Base-by-base conservation (phyloP, 176 grass and related monocot species). In the Dendrocalamus sinicus region DNA sequence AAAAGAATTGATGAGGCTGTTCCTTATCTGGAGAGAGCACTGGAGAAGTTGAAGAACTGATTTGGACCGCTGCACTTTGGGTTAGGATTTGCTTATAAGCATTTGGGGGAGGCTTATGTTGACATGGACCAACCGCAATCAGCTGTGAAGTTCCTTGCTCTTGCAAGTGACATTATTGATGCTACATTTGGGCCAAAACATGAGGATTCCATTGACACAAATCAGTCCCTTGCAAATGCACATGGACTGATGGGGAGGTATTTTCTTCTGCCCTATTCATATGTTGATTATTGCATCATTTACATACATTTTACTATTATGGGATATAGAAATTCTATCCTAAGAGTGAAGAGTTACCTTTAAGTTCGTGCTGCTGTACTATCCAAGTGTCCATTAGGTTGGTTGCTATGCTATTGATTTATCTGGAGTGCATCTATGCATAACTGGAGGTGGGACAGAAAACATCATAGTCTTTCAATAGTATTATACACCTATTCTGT, bases 71-170 rank as follows among this genome's bases (percentile, higher is more conserved):
- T 45, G 28, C 90, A 94, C 87, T 92, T 89, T 70, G 90, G 93
- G 26, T 80, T 98, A 77, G 96, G 96, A 41, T 95, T 95, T 86
- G 81, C 87, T 50, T 94, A 89, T 80, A 98, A 88, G 93, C 39
- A 94, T 91, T 79, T 94, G 81, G 88, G 91, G 0, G 57, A 81
- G 55, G 91, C 88, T 28, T 91, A 96, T 84, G 62, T 91, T 78
- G 91, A 84, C 26, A 82, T 77, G 30, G 55, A 55, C 48, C 84
- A 87, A 59, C 78, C 64, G 6, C 58, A 91, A 30, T 85, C 83
- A 41, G 92, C 86, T 81, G 79, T 92, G 13, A 86, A 90, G 80
- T 86, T 89, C 77, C 60, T 86, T 44, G 24, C 1, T 58, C 80
- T 78, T 71, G 86, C 96, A 79, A 91, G 32, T 76, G 92, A 88